Conservation (phyloP, 2,329 filamentous ascomycete species). For the Colletotrichum musae region DNA sequence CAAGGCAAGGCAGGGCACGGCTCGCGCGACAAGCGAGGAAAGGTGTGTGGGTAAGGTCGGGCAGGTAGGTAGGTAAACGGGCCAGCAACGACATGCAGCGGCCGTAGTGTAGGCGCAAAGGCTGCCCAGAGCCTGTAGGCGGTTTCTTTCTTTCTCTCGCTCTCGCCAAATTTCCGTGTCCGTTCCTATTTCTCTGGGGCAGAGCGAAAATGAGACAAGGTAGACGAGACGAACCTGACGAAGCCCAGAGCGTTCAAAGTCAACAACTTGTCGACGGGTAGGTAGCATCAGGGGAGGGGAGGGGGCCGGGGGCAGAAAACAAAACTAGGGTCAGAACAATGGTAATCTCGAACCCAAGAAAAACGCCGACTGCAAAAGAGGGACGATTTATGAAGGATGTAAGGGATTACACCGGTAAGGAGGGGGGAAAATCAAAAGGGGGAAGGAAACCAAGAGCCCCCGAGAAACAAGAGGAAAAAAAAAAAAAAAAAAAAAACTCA, state of each 20-base stretch:
- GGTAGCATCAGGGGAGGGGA: not conserved
- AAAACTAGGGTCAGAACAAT: not conserved
- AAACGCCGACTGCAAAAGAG: not conserved
- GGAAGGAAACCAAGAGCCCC: not conserved
- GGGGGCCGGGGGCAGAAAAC: not conserved
- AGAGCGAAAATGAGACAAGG: not conserved
- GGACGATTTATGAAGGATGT: not conserved
- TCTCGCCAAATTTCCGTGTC: not conserved
- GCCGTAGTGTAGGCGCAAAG: no score
- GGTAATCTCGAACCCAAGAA: not conserved
- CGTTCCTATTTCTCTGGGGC: not conserved
- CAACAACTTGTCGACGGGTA: not conserved
- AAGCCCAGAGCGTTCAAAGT: not conserved
- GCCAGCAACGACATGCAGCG: no score
- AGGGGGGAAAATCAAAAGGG: not conserved
- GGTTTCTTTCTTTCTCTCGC: not conserved
- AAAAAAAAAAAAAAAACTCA: not conserved
- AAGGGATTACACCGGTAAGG: not conserved
- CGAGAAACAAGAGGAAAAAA: not conserved
- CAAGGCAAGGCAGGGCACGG: not conserved
- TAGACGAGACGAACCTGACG: not conserved
- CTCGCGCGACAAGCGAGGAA: conserved; percentile 1
- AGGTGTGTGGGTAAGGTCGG: not conserved
- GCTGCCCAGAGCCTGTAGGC: not conserved
- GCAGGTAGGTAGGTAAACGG: no score